Conservation (phyloP, 1,284 basidiomycete species). For the Entoloma clypeatum region DNA sequence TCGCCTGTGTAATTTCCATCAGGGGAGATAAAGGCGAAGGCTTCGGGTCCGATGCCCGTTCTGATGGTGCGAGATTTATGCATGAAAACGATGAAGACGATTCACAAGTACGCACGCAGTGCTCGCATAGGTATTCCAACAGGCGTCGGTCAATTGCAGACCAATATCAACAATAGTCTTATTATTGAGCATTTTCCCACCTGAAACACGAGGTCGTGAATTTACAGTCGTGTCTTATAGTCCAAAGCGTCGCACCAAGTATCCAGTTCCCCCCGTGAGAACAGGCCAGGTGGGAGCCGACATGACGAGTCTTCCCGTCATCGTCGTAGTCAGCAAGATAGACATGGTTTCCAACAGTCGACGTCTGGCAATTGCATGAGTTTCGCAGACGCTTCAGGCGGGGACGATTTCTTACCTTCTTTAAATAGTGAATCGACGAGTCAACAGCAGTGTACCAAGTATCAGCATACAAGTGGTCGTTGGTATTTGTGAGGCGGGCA, state of each 20-base stretch:
- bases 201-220: conserved; percentile 27
- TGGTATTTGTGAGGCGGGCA: conserved; percentile 59
- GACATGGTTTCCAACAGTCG: conserved; percentile 58
- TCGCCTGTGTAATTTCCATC: conserved; percentile 58
- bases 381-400: conserved; percentile 12
- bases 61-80: conserved; percentile 29
- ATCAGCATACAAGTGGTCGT: conserved; percentile 56
- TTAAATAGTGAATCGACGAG: conserved; percentile 56
- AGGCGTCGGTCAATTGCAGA: conserved; percentile 60
- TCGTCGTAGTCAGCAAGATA: conserved; percentile 54
- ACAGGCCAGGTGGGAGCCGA: conserved; percentile 67
- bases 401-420: conserved; percentile 41
- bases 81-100: neutral
- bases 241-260: conserved; percentile 39
- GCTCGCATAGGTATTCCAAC: conserved; percentile 75
- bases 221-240: neutral
- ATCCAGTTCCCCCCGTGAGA: conserved; percentile 73
- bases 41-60: conserved; percentile 72
- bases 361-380: conserved; percentile 44
- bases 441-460: conserved; percentile 70
- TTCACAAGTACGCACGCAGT: conserved; percentile 46
- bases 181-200: conserved; percentile 64
- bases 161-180: conserved; percentile 62
- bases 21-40: conserved; percentile 55
- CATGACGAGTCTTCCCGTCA: conserved; percentile 43